Conservation (phyloP, 225 moss, liverwort and hornwort species). For the Antitrichia curtipendula region DNA sequence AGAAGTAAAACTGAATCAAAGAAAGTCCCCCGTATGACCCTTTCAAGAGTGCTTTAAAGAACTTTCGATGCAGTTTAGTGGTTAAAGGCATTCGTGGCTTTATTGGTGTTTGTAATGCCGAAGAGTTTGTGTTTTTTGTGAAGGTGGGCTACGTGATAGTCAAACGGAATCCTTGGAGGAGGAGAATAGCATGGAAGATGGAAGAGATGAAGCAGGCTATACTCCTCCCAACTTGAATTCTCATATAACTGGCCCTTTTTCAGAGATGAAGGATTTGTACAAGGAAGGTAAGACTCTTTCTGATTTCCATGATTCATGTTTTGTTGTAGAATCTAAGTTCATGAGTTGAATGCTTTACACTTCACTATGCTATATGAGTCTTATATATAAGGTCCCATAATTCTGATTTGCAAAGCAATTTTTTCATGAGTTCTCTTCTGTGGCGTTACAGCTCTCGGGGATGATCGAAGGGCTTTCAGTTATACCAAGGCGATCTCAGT, state of each 20-base stretch:
- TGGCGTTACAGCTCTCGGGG: conserved; percentile 56
- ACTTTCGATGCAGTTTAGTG: neutral
- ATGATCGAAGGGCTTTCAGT: conserved; percentile 76
- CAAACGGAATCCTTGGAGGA: conserved; percentile 4
- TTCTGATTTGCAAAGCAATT: neutral
- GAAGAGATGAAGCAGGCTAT: conserved; percentile 23
- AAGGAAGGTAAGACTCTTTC: conserved; percentile 57
- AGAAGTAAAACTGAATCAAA: neutral
- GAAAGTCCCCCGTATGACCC: neutral
- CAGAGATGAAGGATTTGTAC: conserved; percentile 63
- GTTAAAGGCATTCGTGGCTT: neutral
- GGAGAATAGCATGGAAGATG: conserved; percentile 15
- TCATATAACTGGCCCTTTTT: conserved; percentile 75
- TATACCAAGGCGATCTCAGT: conserved; percentile 78
- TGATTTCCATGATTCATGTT: neutral
- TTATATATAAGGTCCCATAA: neutral
- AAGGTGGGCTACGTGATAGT: conserved; percentile 3
- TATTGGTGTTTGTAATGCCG: neutral
- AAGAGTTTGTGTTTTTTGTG: neutral
- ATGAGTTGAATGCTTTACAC: neutral
- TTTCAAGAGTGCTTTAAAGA: neutral
- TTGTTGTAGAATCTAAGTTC: neutral
- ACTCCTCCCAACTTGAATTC: conserved; percentile 68
- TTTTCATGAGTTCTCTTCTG: neutral
- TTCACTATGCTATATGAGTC: neutral